Percentiles rank a stretch among this genome's conserved stretches.
Evolutionary conservation across 345 rosid genomes (phyloP).

Genomic region (Adansonia digitata): DNA sequence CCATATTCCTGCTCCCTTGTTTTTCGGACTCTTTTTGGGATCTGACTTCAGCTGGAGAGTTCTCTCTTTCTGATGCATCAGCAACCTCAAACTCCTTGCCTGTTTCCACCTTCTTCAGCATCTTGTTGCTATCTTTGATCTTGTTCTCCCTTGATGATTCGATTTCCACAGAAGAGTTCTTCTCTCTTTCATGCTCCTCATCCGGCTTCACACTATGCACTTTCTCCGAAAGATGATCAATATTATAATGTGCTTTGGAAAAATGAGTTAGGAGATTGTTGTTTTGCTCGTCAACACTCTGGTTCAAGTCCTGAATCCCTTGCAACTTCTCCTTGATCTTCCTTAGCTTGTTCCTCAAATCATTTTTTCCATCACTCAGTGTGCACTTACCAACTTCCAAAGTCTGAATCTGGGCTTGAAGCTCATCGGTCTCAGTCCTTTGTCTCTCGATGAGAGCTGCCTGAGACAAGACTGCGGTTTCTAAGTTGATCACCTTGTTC

Average conservation of each 20-base stretch:
- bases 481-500: constrained; percentile 65
- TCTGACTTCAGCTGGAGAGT: background rate
- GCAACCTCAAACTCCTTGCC: constrained; percentile 5
- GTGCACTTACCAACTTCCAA: constrained; percentile 57
- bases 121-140: background rate
- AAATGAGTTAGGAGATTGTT: constrained; percentile 45
- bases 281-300: constrained; percentile 45
- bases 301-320: constrained; percentile 48
- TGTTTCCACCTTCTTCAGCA: background rate
- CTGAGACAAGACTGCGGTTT: constrained; percentile 75
- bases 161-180: constrained; percentile 16
- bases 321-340: constrained; percentile 60
- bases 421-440: constrained; percentile 62
- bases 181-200: constrained; percentile 27
- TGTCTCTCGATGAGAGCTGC: constrained; percentile 57
- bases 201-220: constrained; percentile 36
- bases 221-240: constrained; percentile 43
- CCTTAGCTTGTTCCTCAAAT: constrained; percentile 44
- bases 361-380: constrained; percentile 32
- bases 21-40: background rate
- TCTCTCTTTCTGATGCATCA: constrained; percentile 7
- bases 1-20: background rate
- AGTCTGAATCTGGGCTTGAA: constrained; percentile 55
- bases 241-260: constrained; percentile 47
- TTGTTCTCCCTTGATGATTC: constrained; percentile 11